These are phyloP conservation scores for Penicillium ochrochloron DNA, from an alignment of 495 filamentous ascomycete genomes.

Conservation along the genomic window DNA sequence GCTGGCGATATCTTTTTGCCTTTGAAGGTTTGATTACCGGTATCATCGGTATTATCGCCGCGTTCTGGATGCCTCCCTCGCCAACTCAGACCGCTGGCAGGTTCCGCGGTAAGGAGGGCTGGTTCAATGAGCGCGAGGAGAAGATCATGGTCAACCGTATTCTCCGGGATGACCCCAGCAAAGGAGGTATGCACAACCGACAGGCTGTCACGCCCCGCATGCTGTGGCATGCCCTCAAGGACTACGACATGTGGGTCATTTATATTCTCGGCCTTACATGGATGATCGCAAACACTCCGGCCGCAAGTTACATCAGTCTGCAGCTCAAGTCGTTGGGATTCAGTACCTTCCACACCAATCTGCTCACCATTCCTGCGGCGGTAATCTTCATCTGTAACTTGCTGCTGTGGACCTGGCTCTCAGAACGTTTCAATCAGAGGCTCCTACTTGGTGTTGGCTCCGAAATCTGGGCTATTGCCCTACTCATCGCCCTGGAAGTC, in stretches of 20 bases:
- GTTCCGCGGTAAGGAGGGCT: constrained; percentile 72
- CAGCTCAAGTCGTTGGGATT: constrained; percentile 63
- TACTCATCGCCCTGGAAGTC: constrained; percentile 55
- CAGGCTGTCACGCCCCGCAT: constrained; percentile 50
- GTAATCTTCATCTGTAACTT: constrained; percentile 52
- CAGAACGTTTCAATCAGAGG: constrained; percentile 57
- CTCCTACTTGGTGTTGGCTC: constrained; percentile 54
- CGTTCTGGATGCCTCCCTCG: constrained; percentile 70
- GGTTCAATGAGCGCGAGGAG: constrained; percentile 60
- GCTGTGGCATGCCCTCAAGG: constrained; percentile 54
- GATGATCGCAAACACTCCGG: constrained; percentile 53
- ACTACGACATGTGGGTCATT: constrained; percentile 59
- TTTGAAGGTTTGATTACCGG: constrained; percentile 60
- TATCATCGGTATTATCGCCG: constrained; percentile 66
- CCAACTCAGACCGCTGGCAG: constrained; percentile 71
- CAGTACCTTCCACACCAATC: constrained; percentile 64
- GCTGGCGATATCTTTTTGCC: constrained; percentile 76
- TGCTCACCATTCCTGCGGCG: constrained; percentile 69
- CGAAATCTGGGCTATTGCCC: constrained; percentile 61
- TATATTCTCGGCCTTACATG: constrained; percentile 57
- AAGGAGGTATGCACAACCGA: constrained; percentile 68
- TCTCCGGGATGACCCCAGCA: constrained; percentile 72
- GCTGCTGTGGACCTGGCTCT: constrained; percentile 55
- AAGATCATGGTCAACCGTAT: constrained; percentile 76
- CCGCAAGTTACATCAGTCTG: constrained; percentile 60